phyloP scores from a whole-genome alignment of 2,329 filamentous ascomycete species.

The Pseudogymnoascus sp. region DNA sequence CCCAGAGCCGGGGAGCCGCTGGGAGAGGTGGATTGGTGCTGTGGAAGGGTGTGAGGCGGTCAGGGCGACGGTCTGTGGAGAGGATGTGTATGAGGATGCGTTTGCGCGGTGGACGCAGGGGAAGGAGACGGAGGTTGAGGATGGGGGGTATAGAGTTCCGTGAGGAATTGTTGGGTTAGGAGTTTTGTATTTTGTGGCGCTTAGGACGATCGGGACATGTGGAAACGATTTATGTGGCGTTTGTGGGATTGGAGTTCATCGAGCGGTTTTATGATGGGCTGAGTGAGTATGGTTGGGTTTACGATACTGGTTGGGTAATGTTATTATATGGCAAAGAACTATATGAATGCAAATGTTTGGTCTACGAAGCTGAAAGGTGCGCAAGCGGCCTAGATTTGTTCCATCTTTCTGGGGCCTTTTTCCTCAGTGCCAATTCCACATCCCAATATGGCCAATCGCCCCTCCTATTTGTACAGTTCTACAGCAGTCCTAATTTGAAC shows the following conservation, averaged over 20 bases:
- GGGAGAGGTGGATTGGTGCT: slow-evolving; percentile 32
- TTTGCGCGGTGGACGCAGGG: background rate
- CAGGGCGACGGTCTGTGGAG: slow-evolving; percentile 25
- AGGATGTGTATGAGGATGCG: slow-evolving; percentile 2
- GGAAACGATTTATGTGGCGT: slow-evolving; percentile 6
- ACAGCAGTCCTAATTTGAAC: background rate
- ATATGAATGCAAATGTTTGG: background rate
- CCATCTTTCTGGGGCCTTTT: background rate
- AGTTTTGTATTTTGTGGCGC: background rate
- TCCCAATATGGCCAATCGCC: background rate
- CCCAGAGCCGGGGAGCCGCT: slow-evolving; percentile 29
- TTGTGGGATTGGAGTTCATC: background rate
- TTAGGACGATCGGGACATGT: background rate
- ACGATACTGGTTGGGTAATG: background rate
- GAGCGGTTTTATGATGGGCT: background rate
- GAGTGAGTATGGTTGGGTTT: slow-evolving; percentile 1
- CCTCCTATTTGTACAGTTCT: background rate
- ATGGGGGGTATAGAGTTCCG: slow-evolving; percentile 3
- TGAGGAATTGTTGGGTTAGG: background rate
- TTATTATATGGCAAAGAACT: background rate
- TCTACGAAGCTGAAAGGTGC: background rate
- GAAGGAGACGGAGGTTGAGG: background rate
- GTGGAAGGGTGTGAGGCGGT: slow-evolving; percentile 32
- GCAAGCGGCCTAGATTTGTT: background rate
- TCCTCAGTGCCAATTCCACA: background rate